Evolutionary conservation across 1,284 basidiomycete genomes (phyloP).

Genomic region (Pseudozyma sp.): DNA sequence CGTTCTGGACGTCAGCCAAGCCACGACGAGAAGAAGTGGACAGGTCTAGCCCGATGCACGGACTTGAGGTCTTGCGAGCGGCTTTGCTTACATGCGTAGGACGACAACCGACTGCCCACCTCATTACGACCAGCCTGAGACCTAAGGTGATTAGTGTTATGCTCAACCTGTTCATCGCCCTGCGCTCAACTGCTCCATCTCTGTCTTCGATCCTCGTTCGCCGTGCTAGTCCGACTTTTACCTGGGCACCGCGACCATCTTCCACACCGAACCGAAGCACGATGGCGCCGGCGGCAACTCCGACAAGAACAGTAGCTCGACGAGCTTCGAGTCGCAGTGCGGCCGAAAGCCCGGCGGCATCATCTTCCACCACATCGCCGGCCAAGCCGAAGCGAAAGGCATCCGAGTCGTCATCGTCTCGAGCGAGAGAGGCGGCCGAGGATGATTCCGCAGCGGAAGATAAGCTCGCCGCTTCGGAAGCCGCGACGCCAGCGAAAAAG

Average conservation of each 20-base stretch:
- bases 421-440: background rate
- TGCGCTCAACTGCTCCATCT: background rate
- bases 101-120: too few relatives aligned
- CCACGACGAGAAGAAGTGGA: background rate
- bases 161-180: too few relatives aligned
- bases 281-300: conserved; percentile 18
- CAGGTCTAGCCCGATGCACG: background rate
- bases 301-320: conserved; percentile 4
- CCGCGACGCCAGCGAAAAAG: conserved; percentile 22
- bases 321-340: conserved; percentile 23
- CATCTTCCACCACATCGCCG: conserved; percentile 6
- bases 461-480: background rate
- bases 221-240: background rate
- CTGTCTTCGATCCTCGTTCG: background rate
- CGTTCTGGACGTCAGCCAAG: background rate
- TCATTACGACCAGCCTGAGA: too few relatives aligned
- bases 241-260: background rate
- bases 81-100: too few relatives aligned
- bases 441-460: background rate
- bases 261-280: background rate
- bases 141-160: too few relatives aligned
- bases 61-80: too few relatives aligned
- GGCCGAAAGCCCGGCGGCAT: background rate
- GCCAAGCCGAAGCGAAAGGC: conserved; percentile 35
- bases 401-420: conserved; percentile 7